Evolutionary conservation across 208 protist genomes (phyloP).

Genomic region (Herpetomonas tarakana): DNA sequence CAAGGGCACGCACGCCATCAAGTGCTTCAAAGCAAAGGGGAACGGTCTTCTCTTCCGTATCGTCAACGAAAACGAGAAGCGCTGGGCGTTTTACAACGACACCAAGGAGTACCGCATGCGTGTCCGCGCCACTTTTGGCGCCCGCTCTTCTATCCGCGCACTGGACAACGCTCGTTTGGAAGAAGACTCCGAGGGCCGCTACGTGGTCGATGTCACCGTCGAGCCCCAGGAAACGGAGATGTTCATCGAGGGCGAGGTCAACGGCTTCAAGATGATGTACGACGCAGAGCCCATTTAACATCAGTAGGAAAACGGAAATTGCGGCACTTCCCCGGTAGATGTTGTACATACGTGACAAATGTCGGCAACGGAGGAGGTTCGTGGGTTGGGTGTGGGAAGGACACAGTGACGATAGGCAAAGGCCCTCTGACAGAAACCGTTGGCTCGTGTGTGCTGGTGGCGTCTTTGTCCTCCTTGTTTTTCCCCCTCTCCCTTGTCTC

Average conservation of each 20-base stretch:
- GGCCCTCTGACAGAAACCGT: no score
- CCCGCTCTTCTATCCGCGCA: constrained; percentile 40
- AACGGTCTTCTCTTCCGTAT: constrained; percentile 77
- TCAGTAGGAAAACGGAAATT: background rate
- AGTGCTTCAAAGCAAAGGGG: constrained; percentile 67
- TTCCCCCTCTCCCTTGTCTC: no score
- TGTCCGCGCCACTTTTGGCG: constrained; percentile 50
- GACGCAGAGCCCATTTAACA: constrained; percentile 37
- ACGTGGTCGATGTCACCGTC: constrained; percentile 46
- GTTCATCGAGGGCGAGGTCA: constrained; percentile 67
- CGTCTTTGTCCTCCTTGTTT: no score
- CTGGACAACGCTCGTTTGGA: constrained; percentile 39
- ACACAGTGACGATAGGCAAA: no score
- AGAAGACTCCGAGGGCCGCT: constrained; percentile 31
- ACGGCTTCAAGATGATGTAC: constrained; percentile 65
- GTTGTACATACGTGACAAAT: no score
- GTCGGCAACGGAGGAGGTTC: no score
- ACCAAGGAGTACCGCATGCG: constrained; percentile 56
- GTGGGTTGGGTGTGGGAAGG: no score
- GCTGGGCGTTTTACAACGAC: constrained; percentile 83
- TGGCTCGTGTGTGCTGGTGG: no score
- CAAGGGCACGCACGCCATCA: constrained; percentile 46
- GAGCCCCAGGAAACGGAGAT: constrained; percentile 55
- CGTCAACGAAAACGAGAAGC: constrained; percentile 65
- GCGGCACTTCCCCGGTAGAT: no score